These are phyloP conservation scores for Colletotrichum salicis DNA, from an alignment of 2,329 filamentous ascomycete genomes.

Conservation along the genomic window DNA sequence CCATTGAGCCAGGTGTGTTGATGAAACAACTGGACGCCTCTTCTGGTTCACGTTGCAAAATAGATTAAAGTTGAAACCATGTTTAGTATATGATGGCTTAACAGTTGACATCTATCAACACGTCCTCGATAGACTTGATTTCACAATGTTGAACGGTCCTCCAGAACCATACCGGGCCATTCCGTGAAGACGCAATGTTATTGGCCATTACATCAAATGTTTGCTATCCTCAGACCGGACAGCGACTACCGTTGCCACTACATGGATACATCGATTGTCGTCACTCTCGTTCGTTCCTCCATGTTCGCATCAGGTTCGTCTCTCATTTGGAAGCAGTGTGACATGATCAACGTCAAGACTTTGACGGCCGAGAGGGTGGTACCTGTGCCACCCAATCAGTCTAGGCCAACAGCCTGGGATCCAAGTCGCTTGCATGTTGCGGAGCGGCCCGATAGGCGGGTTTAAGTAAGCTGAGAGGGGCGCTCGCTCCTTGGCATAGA, in stretches of 20 bases:
- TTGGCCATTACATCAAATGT: neutral
- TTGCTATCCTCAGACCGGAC: neutral
- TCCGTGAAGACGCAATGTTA: neutral
- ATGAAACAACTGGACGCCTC: neutral
- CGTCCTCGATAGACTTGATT: neutral
- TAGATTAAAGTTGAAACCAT: neutral
- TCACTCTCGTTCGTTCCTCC: neutral
- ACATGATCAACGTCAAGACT: conserved; percentile 13
- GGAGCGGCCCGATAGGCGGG: conserved; percentile 32
- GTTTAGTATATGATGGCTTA: neutral
- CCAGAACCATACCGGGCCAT: neutral
- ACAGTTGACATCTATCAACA: neutral
- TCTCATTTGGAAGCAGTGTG: neutral
- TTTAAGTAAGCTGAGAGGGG: conserved; percentile 13
- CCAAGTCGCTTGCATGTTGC: conserved; percentile 17
- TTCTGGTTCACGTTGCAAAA: too few species aligned
- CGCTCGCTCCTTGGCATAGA: conserved; percentile 7
- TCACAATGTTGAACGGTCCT: neutral
- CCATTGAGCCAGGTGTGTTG: neutral
- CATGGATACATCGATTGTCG: neutral
- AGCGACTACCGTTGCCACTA: neutral
- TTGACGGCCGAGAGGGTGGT: neutral
- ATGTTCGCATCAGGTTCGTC: neutral
- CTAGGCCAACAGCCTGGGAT: neutral
- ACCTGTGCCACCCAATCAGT: conserved; percentile 12